Conservation (phyloP, 352 stramenopile species). For the Globisporangium paroecandrum region DNA sequence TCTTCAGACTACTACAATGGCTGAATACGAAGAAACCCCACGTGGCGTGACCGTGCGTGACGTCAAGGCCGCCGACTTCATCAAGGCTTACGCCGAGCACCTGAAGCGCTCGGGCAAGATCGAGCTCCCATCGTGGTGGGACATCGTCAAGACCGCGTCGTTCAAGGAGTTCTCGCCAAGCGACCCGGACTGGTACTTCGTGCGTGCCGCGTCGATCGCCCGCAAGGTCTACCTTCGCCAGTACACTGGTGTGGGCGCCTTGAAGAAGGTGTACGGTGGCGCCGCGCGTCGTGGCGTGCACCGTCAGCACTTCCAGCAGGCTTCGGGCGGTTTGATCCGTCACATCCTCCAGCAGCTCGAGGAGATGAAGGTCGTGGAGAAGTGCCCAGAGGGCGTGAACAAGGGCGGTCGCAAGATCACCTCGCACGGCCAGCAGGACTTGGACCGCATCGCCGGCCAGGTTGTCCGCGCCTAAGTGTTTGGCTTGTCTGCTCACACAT, state of each 20-base stretch:
- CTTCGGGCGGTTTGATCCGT: conserved; percentile 95
- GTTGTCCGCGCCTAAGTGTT: conserved; percentile 83
- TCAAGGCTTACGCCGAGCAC: conserved; percentile 98
- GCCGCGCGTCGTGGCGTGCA: conserved; percentile 89
- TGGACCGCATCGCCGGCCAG: conserved; percentile 98
- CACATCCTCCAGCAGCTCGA: conserved; percentile 97
- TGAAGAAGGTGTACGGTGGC: conserved; percentile 98
- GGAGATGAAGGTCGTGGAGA: conserved; percentile 98
- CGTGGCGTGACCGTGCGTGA: conserved; percentile 97
- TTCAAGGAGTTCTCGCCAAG: conserved; percentile 98
- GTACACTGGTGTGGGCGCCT: conserved; percentile 94
- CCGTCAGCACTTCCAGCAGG: conserved; percentile 96
- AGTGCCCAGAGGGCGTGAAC: conserved; percentile 87
- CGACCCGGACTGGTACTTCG: conserved; percentile 99
- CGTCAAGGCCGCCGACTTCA: conserved; percentile 96
- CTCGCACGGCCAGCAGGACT: conserved; percentile 97
- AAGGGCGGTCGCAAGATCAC: conserved; percentile 95
- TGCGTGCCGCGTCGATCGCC: conserved; percentile 96
- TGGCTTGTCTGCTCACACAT: conserved; percentile 20
- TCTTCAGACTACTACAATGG: conserved; percentile 76
- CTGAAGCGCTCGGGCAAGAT: conserved; percentile 99
- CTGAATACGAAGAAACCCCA: conserved; percentile 78
- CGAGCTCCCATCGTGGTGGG: conserved; percentile 96
- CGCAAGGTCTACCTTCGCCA: conserved; percentile 98
- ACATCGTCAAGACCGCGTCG: conserved; percentile 97